These are phyloP conservation scores for Rhynchospora breviuscula DNA, from an alignment of 176 grass and related monocot species.

Conservation along the genomic window DNA sequence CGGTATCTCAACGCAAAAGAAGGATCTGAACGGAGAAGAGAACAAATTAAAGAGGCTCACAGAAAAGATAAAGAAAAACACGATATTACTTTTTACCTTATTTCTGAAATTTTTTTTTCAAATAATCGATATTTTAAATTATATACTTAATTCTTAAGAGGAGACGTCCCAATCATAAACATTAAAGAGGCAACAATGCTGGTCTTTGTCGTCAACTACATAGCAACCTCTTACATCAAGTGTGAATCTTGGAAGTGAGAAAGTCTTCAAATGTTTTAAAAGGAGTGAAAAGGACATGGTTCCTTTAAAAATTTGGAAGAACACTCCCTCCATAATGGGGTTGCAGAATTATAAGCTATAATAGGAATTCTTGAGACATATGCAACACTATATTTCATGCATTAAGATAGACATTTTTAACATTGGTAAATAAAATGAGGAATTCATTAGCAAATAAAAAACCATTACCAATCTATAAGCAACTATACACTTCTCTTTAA, in stretches of 20 bases:
- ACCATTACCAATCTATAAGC: not conserved
- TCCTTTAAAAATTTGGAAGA: not conserved
- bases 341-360: not conserved
- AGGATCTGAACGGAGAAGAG: not conserved
- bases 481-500: not conserved
- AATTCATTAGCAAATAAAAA: not conserved
- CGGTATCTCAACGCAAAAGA: not conserved
- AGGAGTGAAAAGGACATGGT: not conserved
- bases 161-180: not conserved
- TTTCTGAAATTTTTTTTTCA: not conserved
- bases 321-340: not conserved
- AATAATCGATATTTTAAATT: not conserved
- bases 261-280: not conserved
- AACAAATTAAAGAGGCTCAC: not conserved
- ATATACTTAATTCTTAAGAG: not conserved
- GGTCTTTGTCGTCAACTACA: slow-evolving; percentile 7
- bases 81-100: not conserved
- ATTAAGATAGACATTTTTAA: not conserved
- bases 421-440: not conserved
- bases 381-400: too few relatives aligned
- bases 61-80: not conserved
- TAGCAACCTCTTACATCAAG: not conserved
- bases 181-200: not conserved
- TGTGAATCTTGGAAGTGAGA: not conserved
- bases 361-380: not conserved